Base-by-base conservation (phyloP, 345 rosid species). In the Syzygium aromaticum region DNA sequence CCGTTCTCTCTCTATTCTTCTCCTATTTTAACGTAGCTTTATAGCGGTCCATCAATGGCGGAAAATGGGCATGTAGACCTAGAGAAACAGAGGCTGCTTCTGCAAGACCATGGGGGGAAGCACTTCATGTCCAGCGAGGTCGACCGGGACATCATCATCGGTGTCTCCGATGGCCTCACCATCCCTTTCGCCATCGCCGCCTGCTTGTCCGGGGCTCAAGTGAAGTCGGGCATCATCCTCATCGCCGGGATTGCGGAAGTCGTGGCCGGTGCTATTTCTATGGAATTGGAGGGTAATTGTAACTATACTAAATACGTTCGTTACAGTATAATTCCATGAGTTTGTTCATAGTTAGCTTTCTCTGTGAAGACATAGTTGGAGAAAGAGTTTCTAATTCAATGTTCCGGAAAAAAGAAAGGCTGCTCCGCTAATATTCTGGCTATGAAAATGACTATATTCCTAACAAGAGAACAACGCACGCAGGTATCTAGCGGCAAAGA, bases 121-220 rank as follows among this genome's bases (percentile, higher is more conserved):
- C 99, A 97, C 90, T 97, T 97, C 96, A 97, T 96, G 59, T 95
- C 99, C 85, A 95, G 98, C 9, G 98, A 96, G 87, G 87, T 95
- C 52, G 95, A 95, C 84, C 99, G 98, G 11, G 99, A 97, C 94
- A 90, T 97, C 90, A 97, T 97, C 92, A 93, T 97, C 89, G 99
- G 99, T 0, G 99, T 96, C 40, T 97, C 99, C 80, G 99, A 96
- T 64, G 98, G 99, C 67, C 95, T 97, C 88, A 97, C 98, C 38
- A 98, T 97, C 19, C 99, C 99, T 40, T 97, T 97, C 77, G 98
- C 99, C 33, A 98, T 97, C 54, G 99, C 98, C 12, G 99, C 99
- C 61, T 98, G 99, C 38, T 91, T 97, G 57, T 96, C 99, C 46
- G 99, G 98, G 46, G 98, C 98, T 38, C 92, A 96, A 88, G 99